A percentile compares a stretch with the other conserved stretches of the same genome.
Conservation (phyloP, 179 eudicot species). For the Patellifolia procumbens region DNA sequence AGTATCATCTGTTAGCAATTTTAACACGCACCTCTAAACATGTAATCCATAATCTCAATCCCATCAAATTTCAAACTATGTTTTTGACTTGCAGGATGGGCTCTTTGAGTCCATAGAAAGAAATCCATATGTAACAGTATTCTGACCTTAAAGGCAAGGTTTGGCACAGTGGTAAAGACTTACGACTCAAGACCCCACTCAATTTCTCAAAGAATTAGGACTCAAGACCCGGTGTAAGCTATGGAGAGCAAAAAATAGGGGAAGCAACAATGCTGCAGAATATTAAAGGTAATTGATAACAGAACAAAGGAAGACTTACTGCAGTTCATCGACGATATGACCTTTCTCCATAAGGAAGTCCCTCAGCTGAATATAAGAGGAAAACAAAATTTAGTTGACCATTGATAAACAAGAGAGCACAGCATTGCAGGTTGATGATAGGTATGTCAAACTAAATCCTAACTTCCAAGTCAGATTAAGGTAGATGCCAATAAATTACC, state of each 20-base stretch:
- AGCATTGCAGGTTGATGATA: background rate
- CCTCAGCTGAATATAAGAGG: conserved; percentile 51
- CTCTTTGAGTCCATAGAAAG: too few species aligned
- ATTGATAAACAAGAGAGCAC: background rate
- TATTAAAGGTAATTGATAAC: background rate
- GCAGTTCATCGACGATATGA: conserved; percentile 65
- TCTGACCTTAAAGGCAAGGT: background rate
- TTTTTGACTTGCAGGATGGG: background rate
- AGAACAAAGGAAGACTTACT: conserved; percentile 53
- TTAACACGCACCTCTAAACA: background rate
- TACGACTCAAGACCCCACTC: background rate
- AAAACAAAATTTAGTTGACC: too few species aligned
- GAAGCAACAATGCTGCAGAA: background rate
- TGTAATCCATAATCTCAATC: background rate
- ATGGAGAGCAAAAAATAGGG: background rate
- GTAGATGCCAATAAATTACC: too few species aligned
- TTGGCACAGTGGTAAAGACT: background rate
- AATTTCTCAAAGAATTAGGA: background rate
- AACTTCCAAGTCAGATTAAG: background rate
- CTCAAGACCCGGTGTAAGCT: background rate
- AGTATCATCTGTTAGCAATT: background rate
- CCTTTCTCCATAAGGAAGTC: conserved; percentile 86
- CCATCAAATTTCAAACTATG: background rate
- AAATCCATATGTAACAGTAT: background rate
- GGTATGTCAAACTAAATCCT: too few species aligned